Base-by-base conservation (phyloP, 352 stramenopile species). In the Pythium grandisporangium region DNA sequence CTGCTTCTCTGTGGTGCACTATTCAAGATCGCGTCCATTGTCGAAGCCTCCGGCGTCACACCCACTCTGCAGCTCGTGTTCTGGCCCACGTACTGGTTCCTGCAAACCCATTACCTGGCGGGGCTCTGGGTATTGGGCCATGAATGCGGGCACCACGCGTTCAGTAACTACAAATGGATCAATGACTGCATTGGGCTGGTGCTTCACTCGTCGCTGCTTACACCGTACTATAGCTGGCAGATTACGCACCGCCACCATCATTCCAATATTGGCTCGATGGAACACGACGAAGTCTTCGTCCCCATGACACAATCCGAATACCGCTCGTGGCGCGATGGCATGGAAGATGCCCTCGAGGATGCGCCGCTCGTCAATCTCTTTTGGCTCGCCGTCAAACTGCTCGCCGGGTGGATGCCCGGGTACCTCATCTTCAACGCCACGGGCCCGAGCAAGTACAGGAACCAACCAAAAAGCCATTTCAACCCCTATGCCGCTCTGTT, bases 361-460 rank as follows among this genome's bases (percentile, higher is more conserved):
- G 82, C 82, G 42, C 85, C 87, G 35, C 81, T 98, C 45, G 92
- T 93, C 51, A 82, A 86, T 37, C 81, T 97, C 51, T 95, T 96
- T 63, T 66, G 90, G 40, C 97, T 97, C 53, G 61, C 89, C 3
- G 74, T 95, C 54, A 95, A 93, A 82, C 70, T 98, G 17, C 57
- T 79, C 8, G 66, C 98, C 43, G 95, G 95, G 13, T 98, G 84
- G 84, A 93, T 96, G 91, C 95, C 95, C 7, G 68, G 95, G 11
- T 98, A 98, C 66, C 70, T 98, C 10, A 81, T 96, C 57, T 95
- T 96, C 58, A 90, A 98, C 55, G 90, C 92, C 10, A 89, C 80
- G 5, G 85, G 85, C 2, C 84, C 85, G 20, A 51, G 17, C 38
- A 95, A 95, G 61, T 96, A 96, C 63, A 63, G 58, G 25, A 70